Conservation (phyloP, 2,329 filamentous ascomycete species). For the Talaromyces atroroseus region DNA sequence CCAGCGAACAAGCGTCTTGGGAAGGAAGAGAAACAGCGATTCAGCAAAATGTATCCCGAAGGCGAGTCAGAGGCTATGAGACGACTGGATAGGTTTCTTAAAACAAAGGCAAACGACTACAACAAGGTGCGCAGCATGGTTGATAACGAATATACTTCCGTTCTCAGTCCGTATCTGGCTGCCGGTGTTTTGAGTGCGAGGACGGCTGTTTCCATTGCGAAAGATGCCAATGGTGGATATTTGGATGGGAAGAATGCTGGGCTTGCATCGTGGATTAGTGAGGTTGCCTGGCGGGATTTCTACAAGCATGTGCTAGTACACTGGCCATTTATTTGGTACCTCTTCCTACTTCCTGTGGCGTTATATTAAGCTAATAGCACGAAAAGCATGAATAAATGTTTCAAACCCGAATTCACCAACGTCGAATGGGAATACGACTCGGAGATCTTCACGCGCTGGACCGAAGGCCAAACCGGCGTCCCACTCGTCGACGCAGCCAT, state of each 20-base stretch:
- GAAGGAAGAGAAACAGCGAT: slow-evolving; percentile 53
- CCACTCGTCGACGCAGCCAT: slow-evolving; percentile 84
- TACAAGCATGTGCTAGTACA: slow-evolving; percentile 79
- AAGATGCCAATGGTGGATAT: slow-evolving; percentile 55
- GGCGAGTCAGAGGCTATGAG: slow-evolving; percentile 67
- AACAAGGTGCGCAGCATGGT: slow-evolving; percentile 62
- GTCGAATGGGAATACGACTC: slow-evolving; percentile 75
- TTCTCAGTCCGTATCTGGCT: slow-evolving; percentile 67
- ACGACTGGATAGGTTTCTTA: slow-evolving; percentile 62
- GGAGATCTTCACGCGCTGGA: slow-evolving; percentile 68
- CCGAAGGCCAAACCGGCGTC: slow-evolving; percentile 67
- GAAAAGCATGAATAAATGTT: slow-evolving; percentile 63
- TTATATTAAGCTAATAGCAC: neutral
- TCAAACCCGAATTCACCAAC: slow-evolving; percentile 79
- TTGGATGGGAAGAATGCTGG: slow-evolving; percentile 63
- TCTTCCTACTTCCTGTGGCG: slow-evolving; percentile 7
- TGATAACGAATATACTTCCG: slow-evolving; percentile 57
- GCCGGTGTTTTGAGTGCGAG: slow-evolving; percentile 62
- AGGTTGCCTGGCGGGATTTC: slow-evolving; percentile 82
- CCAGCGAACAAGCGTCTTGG: slow-evolving; percentile 60
- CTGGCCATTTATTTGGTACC: slow-evolving; percentile 64
- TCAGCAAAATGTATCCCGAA: slow-evolving; percentile 62
- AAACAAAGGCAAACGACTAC: slow-evolving; percentile 59
- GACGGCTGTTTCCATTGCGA: slow-evolving; percentile 60
- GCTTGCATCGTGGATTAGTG: slow-evolving; percentile 69